A percentile compares a stretch with the other conserved stretches of the same genome.
phyloP scores from a whole-genome alignment of 768 basidiomycete species.

The Trametes punicea region DNA sequence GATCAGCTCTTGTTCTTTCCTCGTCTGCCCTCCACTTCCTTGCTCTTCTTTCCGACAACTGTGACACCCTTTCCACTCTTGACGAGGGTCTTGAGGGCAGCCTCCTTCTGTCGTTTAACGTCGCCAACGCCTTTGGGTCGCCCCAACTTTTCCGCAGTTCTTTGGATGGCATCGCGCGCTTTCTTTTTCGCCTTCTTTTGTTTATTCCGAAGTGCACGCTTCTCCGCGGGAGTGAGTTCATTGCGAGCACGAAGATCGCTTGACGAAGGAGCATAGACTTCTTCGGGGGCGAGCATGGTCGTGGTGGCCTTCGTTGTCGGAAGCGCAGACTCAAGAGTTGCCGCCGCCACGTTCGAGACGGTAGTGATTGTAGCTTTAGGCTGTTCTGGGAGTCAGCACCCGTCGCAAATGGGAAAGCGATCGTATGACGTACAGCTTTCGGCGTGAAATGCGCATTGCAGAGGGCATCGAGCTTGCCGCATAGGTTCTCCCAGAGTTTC shows the following conservation, averaged over 20 bases:
- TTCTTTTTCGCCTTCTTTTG: slow-evolving; percentile 70
- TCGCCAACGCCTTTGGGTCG: slow-evolving; percentile 49
- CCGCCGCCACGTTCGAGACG: slow-evolving; percentile 74
- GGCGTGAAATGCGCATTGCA: slow-evolving; percentile 96
- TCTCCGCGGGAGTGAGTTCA: slow-evolving; percentile 85
- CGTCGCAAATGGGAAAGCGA: background rate
- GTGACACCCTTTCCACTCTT: slow-evolving; percentile 86
- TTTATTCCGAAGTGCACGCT: slow-evolving; percentile 64
- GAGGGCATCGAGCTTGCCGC: slow-evolving; percentile 85
- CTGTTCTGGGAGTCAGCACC: slow-evolving; percentile 38
- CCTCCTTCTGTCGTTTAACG: slow-evolving; percentile 81
- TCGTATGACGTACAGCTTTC: slow-evolving; percentile 65
- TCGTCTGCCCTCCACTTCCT: slow-evolving; percentile 34
- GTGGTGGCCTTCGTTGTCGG: slow-evolving; percentile 75
- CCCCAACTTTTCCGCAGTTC: slow-evolving; percentile 61
- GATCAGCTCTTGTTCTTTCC: slow-evolving; percentile 30
- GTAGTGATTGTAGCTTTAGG: slow-evolving; percentile 88
- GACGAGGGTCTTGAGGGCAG: slow-evolving; percentile 75
- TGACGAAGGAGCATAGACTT: slow-evolving; percentile 66
- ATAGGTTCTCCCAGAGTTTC: slow-evolving; percentile 79
- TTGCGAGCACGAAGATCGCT: slow-evolving; percentile 58
- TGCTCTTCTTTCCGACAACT: slow-evolving; percentile 71
- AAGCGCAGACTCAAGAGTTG: slow-evolving; percentile 85
- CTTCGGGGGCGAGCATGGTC: slow-evolving; percentile 90
- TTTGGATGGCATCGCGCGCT: slow-evolving; percentile 60